These are phyloP conservation scores for Trichoderma guizhouense DNA, from an alignment of 2,329 filamentous ascomycete genomes.

Conservation along the genomic window DNA sequence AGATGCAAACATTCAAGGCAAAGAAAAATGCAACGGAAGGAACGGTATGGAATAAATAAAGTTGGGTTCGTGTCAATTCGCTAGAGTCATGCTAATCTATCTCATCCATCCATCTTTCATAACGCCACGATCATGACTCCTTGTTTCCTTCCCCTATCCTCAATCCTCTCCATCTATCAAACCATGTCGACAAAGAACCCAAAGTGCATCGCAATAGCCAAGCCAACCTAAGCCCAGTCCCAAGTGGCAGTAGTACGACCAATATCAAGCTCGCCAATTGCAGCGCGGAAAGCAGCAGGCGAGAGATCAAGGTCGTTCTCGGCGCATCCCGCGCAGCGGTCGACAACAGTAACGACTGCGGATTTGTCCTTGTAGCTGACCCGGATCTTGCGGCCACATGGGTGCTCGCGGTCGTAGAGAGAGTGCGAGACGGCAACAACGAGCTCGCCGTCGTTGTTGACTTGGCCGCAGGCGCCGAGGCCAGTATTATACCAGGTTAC, in stretches of 20 bases:
- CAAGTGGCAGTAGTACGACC: slow-evolving; percentile 27
- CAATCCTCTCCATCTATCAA: background rate
- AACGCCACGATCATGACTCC: background rate
- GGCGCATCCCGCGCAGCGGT: slow-evolving; percentile 56
- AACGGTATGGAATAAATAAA: too few species aligned
- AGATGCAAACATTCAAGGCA: background rate
- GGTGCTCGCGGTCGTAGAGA: slow-evolving; percentile 59
- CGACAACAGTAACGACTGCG: slow-evolving; percentile 63
- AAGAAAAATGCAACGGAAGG: too few species aligned
- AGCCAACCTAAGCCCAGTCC: slow-evolving; percentile 25
- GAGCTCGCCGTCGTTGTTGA: slow-evolving; percentile 50
- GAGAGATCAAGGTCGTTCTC: slow-evolving; percentile 49
- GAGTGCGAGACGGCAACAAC: slow-evolving; percentile 65
- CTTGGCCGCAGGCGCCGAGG: slow-evolving; percentile 67
- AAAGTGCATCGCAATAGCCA: background rate
- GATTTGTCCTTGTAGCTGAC: slow-evolving; percentile 46
- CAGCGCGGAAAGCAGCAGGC: slow-evolving; percentile 42
- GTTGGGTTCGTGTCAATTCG: background rate
- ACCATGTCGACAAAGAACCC: background rate
- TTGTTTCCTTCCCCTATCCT: background rate
- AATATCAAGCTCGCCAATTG: slow-evolving; percentile 35
- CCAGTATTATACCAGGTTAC: slow-evolving; percentile 58
- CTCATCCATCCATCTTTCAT: background rate
- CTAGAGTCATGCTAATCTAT: background rate
- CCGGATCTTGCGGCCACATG: slow-evolving; percentile 64